A percentile compares a stretch with the other conserved stretches of the same genome.
phyloP scores from a whole-genome alignment of 139 green algal species.

The Volvox reticuliferus region DNA sequence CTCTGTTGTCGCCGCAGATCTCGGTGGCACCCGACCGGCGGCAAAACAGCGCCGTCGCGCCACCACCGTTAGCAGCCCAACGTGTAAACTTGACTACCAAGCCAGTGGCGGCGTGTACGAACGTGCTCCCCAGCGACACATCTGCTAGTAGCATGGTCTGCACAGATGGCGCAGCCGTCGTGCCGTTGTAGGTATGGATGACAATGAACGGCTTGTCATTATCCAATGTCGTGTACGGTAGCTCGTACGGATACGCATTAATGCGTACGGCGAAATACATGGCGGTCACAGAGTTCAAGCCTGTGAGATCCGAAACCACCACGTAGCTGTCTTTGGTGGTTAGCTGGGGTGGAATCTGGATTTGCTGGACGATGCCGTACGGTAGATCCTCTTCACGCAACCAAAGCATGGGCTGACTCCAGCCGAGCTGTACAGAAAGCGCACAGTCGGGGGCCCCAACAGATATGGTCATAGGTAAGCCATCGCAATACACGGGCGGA shows the following conservation, averaged over 20 bases:
- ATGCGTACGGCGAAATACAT: slow-evolving; percentile 11
- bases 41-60: not conserved
- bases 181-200: slow-evolving; percentile 18
- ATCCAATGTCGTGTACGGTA: not conserved
- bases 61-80: not conserved
- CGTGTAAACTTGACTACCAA: not conserved
- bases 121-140: not conserved
- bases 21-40: not conserved
- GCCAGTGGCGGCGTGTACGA: not conserved
- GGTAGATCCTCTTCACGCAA: not conserved
- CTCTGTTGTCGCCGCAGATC: slow-evolving; percentile 1
- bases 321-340: not conserved
- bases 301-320: not conserved
- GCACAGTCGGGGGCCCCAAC: too few species aligned
- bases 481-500: too few species aligned
- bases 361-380: not conserved
- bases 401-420: not conserved
- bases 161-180: not conserved
- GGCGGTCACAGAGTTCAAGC: not conserved
- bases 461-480: too few species aligned
- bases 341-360: not conserved
- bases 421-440: not conserved
- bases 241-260: slow-evolving; percentile 8
- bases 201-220: not conserved
- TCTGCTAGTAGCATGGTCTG: not conserved